These are phyloP conservation scores for Thelonectria rubi DNA, from an alignment of 2,329 filamentous ascomycete species.

Conservation along the genomic window DNA sequence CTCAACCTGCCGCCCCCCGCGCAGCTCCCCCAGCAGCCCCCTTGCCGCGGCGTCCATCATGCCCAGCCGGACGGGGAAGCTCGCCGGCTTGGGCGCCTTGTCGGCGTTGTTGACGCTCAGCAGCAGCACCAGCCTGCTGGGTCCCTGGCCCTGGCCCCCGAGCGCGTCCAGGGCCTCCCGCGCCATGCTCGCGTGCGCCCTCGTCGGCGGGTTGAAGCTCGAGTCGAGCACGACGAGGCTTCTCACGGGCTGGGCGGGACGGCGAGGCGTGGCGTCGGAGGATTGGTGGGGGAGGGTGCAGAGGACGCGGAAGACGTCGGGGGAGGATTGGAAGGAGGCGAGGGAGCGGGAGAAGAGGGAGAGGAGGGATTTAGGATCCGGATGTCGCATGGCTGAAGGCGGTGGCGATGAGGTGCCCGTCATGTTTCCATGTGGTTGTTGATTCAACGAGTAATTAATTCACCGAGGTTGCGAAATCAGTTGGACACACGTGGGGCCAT, in stretches of 20 bases:
- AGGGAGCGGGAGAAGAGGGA: slow-evolving; percentile 57
- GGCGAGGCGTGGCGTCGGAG: slow-evolving; percentile 31
- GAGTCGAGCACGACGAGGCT: slow-evolving; percentile 69
- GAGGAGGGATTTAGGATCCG: slow-evolving; percentile 44
- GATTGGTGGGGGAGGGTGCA: slow-evolving; percentile 49
- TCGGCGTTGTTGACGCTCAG: slow-evolving; percentile 73
- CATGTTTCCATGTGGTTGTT: slow-evolving; percentile 9
- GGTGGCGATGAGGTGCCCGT: slow-evolving; percentile 11
- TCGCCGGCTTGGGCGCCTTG: slow-evolving; percentile 72
- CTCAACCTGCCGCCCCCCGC: slow-evolving; percentile 33
- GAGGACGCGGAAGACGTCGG: slow-evolving; percentile 55
- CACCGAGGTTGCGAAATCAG: slow-evolving; percentile 1
- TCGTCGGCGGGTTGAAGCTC: slow-evolving; percentile 74
- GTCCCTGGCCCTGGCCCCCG: neutral
- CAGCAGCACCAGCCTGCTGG: slow-evolving; percentile 62
- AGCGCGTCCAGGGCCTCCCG: slow-evolving; percentile 53
- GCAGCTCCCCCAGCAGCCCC: slow-evolving; percentile 55
- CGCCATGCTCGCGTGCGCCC: slow-evolving; percentile 68
- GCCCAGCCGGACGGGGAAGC: slow-evolving; percentile 71
- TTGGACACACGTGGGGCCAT: slow-evolving; percentile 28
- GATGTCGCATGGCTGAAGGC: slow-evolving; percentile 30
- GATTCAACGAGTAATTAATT: slow-evolving; percentile 3
- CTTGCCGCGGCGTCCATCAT: slow-evolving; percentile 77
- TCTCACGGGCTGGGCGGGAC: slow-evolving; percentile 30
- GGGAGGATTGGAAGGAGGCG: slow-evolving; percentile 54